A percentile compares a stretch with the other conserved stretches of the same genome.
Conservation (phyloP, 164 flowering plant species). For the Kingdonia uniflora region DNA sequence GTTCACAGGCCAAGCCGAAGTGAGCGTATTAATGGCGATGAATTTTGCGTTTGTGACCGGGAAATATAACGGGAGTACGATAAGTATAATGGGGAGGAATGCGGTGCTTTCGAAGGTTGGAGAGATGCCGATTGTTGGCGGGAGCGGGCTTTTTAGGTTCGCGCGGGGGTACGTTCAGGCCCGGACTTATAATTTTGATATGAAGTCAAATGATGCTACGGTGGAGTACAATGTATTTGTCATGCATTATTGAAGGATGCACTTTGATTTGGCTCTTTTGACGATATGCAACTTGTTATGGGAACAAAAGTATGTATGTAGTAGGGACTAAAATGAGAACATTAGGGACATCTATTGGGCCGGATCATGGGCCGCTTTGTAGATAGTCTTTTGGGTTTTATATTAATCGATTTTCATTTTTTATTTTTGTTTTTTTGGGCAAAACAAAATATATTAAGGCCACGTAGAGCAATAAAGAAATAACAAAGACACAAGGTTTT, state of each 20-base stretch:
- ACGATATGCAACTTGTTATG: background rate
- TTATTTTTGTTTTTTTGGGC: no score
- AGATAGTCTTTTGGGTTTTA: no score
- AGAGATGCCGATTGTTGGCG: conserved; percentile 5
- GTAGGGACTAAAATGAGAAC: no score
- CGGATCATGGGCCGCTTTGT: no score
- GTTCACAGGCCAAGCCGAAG: background rate
- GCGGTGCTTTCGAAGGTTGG: background rate
- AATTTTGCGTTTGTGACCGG: background rate
- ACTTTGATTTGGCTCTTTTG: no score
- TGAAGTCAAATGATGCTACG: background rate
- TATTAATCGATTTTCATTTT: no score
- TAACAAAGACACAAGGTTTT: no score
- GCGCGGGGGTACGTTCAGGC: background rate
- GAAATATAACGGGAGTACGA: background rate
- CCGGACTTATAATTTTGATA: background rate
- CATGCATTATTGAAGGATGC: background rate
- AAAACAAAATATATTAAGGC: no score
- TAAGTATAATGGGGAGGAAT: background rate
- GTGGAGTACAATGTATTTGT: conserved; percentile 3
- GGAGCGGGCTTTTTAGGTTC: conserved; percentile 3
- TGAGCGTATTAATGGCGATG: background rate
- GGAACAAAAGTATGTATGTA: no score
- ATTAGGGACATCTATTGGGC: no score
- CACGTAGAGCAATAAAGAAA: no score